Conservation (phyloP, 208 protist genomes). For the Trypanosomatidae sp. region DNA sequence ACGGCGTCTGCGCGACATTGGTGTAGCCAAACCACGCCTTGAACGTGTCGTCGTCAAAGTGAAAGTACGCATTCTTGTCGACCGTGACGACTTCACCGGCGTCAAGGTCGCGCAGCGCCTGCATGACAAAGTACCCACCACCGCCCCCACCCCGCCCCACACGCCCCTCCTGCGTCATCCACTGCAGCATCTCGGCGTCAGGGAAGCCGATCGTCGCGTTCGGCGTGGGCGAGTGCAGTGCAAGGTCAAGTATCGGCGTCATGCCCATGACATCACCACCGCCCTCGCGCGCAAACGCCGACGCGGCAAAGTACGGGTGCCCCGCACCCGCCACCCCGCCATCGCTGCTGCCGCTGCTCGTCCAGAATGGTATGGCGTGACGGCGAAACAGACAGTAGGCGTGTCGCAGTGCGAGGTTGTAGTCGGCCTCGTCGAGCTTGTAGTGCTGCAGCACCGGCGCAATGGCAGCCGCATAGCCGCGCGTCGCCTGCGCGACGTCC, state of each 20-base stretch:
- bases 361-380: constrained; percentile 79
- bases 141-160: constrained; percentile 32
- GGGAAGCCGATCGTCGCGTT: constrained; percentile 78
- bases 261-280: constrained; percentile 66
- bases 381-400: constrained; percentile 80
- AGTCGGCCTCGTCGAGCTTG: constrained; percentile 36
- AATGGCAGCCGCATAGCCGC: constrained; percentile 45
- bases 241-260: constrained; percentile 77
- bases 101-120: constrained; percentile 75
- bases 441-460: constrained; percentile 34
- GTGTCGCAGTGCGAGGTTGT: constrained; percentile 55
- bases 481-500: constrained; percentile 47
- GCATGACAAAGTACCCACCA: constrained; percentile 79
- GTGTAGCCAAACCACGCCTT: constrained; percentile 80
- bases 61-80: constrained; percentile 80
- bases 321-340: constrained; percentile 22
- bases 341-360: constrained; percentile 17
- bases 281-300: constrained; percentile 22
- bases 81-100: constrained; percentile 58
- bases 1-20: no score
- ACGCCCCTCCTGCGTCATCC: constrained; percentile 32
- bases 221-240: constrained; percentile 58
- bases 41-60: constrained; percentile 81
- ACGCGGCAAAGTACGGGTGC: constrained; percentile 65
- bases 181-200: constrained; percentile 76